Percentiles rank a stretch among this genome's conserved stretches.
Evolutionary conservation across 2,329 filamentous ascomycete genomes (phyloP).

Genomic region (Cryphonectria parasitica): DNA sequence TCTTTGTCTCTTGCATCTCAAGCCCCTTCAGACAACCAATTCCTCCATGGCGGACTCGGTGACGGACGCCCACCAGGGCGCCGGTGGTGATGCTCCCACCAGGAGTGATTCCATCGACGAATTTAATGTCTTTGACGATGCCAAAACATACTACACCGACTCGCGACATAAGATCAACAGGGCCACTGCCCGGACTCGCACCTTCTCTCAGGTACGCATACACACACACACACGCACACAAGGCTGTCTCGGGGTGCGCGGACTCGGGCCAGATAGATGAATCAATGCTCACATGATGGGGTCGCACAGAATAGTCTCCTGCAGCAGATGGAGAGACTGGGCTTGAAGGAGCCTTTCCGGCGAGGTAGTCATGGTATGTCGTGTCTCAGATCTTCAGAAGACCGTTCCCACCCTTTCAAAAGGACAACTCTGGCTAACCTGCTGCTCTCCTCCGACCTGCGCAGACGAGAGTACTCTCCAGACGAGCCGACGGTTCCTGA

Average conservation of each 20-base stretch:
- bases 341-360: slow-evolving; percentile 57
- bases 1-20: background rate
- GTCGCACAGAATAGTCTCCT: slow-evolving; percentile 53
- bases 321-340: slow-evolving; percentile 57
- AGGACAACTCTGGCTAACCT: slow-evolving; percentile 7
- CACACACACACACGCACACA: background rate
- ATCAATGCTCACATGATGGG: slow-evolving; percentile 36
- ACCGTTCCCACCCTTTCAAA: background rate
- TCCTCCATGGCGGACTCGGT: slow-evolving; percentile 23
- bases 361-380: slow-evolving; percentile 62
- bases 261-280: slow-evolving; percentile 1
- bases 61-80: slow-evolving; percentile 20
- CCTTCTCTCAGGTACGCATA: slow-evolving; percentile 56
- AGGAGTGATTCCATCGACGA: slow-evolving; percentile 49
- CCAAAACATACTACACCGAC: slow-evolving; percentile 62
- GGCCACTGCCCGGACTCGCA: slow-evolving; percentile 55
- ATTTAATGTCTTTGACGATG: slow-evolving; percentile 57
- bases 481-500: slow-evolving; percentile 75
- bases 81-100: slow-evolving; percentile 6
- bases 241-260: background rate
- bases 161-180: slow-evolving; percentile 54
- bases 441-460: slow-evolving; percentile 12
- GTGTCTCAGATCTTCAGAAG: background rate
- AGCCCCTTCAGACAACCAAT: background rate
- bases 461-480: slow-evolving; percentile 73